Evolutionary conservation across 441 rosid genomes (phyloP).

Genomic region (Cnidoscolus chayamansa): DNA sequence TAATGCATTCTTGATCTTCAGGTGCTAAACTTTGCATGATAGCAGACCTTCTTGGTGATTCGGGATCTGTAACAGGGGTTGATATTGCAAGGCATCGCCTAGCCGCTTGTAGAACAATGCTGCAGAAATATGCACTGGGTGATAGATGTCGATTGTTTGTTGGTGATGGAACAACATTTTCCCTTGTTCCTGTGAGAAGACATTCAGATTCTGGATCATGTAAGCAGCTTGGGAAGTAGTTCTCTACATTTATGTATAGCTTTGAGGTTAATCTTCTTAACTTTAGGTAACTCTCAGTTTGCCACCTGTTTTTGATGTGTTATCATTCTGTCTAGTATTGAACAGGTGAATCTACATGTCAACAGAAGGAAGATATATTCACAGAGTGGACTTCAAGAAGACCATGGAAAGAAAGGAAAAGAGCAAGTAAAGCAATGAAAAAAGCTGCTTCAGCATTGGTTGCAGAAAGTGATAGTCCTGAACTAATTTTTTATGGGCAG

Average conservation of each 20-base stretch:
- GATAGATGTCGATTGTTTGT: constrained; percentile 71
- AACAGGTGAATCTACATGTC: constrained; percentile 48
- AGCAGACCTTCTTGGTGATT: constrained; percentile 61
- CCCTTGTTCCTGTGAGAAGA: constrained; percentile 46
- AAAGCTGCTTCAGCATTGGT: constrained; percentile 28
- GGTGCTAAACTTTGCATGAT: constrained; percentile 97
- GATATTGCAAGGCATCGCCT: constrained; percentile 84
- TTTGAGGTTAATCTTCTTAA: constrained; percentile 6
- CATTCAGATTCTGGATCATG: constrained; percentile 37
- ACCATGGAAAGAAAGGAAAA: constrained; percentile 87
- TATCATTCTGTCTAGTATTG: constrained; percentile 40
- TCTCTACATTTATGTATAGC: constrained; percentile 10
- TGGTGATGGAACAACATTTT: constrained; percentile 76
- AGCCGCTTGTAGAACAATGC: constrained; percentile 84
- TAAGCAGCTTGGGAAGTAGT: constrained; percentile 25
- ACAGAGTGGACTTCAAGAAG: constrained; percentile 72
- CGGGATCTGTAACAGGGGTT: constrained; percentile 79
- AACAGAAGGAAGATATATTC: constrained; percentile 40
- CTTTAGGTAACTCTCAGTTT: neutral
- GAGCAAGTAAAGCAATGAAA: constrained; percentile 46
- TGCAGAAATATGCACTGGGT: constrained; percentile 71
- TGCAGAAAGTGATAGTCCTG: constrained; percentile 45
- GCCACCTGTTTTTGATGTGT: constrained; percentile 27
- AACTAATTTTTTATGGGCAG: constrained; percentile 66
- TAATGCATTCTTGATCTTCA: constrained; percentile 28